Evolutionary conservation across 2,329 filamentous ascomycete genomes (phyloP).

Genomic region (Colletotrichum sp.): DNA sequence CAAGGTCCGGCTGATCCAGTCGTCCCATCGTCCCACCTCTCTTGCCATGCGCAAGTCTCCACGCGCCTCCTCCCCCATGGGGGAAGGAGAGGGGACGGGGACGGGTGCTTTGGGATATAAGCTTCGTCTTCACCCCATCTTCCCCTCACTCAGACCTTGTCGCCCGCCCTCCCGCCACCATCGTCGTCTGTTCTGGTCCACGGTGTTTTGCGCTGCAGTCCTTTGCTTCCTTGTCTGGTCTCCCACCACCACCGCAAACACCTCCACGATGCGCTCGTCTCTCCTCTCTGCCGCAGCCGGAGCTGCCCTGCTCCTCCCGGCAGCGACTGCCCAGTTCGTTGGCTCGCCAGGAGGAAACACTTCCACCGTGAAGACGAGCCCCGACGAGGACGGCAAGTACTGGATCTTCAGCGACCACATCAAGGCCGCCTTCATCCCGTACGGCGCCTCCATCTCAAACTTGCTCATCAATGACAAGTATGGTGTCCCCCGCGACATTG

Average conservation of each 20-base stretch:
- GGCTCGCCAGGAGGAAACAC: slow-evolving; percentile 23
- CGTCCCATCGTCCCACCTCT: slow-evolving; percentile 14
- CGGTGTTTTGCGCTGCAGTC: neutral
- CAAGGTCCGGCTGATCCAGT: slow-evolving; percentile 10
- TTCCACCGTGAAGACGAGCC: slow-evolving; percentile 32
- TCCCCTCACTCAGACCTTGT: neutral
- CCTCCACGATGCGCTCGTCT: slow-evolving; percentile 16
- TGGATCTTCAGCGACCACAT: slow-evolving; percentile 72
- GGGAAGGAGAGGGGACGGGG: neutral
- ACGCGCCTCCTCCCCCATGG: slow-evolving; percentile 2
- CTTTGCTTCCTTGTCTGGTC: slow-evolving; percentile 13
- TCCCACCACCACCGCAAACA: neutral
- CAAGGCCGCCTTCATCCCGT: slow-evolving; percentile 72
- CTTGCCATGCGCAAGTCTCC: slow-evolving; percentile 3
- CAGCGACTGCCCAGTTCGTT: slow-evolving; percentile 30
- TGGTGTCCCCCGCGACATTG: slow-evolving; percentile 72
- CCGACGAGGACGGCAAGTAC: slow-evolving; percentile 72
- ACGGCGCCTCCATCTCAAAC: slow-evolving; percentile 76
- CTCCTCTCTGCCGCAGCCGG: slow-evolving; percentile 9
- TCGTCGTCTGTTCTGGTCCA: slow-evolving; percentile 6
- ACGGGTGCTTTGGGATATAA: slow-evolving; percentile 15
- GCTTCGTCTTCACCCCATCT: slow-evolving; percentile 13
- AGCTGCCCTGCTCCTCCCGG: slow-evolving; percentile 30
- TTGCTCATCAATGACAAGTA: slow-evolving; percentile 73
- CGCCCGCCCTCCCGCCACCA: neutral